Conservation (phyloP, 768 basidiomycete genomes). For the Mycena filopes region DNA sequence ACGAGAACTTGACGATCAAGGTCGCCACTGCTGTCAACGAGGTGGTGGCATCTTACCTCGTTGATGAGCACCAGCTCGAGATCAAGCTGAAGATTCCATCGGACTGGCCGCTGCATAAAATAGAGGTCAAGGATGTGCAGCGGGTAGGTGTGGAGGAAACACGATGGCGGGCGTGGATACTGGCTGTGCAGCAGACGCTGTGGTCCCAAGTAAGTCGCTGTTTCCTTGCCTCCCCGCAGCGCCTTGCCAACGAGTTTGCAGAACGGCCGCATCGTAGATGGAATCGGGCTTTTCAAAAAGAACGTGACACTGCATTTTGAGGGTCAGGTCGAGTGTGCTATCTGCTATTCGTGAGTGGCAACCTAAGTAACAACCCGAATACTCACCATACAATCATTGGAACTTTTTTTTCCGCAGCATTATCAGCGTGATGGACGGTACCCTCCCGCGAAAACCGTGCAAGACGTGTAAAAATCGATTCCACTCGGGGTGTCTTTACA, state of each 20-base stretch:
- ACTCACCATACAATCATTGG: too few relatives aligned
- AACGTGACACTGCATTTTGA: slow-evolving; percentile 95
- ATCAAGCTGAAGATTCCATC: slow-evolving; percentile 85
- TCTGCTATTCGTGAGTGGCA: slow-evolving; percentile 86
- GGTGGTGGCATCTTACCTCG: slow-evolving; percentile 83
- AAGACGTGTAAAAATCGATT: slow-evolving; percentile 95
- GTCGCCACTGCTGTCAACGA: slow-evolving; percentile 80
- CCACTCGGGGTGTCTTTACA: slow-evolving; percentile 92
- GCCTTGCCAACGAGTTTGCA: slow-evolving; percentile 43
- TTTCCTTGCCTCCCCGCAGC: not conserved
- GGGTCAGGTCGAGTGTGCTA: slow-evolving; percentile 95
- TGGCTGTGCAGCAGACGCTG: slow-evolving; percentile 91
- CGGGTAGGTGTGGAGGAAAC: slow-evolving; percentile 90
- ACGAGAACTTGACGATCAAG: slow-evolving; percentile 85
- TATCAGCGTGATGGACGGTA: slow-evolving; percentile 89
- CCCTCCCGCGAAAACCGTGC: slow-evolving; percentile 90
- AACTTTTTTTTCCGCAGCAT: slow-evolving; percentile 69
- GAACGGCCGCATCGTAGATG: slow-evolving; percentile 93
- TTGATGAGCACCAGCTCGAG: slow-evolving; percentile 95
- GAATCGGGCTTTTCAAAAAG: slow-evolving; percentile 89
- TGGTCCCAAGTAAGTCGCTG: slow-evolving; percentile 78
- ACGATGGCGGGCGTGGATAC: slow-evolving; percentile 93
- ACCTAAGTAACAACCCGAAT: too few relatives aligned
- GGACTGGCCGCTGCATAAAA: slow-evolving; percentile 90
- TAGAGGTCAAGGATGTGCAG: slow-evolving; percentile 89